phyloP scores from a whole-genome alignment of 2,329 filamentous ascomycete genomes.

The Cadophora luteo-olivacea region DNA sequence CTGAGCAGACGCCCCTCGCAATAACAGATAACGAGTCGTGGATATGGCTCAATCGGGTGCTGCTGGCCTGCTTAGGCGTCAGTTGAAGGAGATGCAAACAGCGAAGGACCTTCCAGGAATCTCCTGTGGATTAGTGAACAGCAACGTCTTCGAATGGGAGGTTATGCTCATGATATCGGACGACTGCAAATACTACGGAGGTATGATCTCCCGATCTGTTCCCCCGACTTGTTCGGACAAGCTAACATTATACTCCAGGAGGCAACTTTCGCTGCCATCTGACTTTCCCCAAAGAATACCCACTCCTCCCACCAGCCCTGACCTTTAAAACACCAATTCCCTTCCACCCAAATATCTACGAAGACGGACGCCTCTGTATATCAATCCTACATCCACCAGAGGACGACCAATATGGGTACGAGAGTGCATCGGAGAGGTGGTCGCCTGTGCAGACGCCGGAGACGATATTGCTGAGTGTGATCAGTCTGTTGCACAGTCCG shows the following conservation, averaged over 20 bases:
- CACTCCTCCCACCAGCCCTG: slow-evolving; percentile 85
- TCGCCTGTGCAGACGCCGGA: slow-evolving; percentile 93
- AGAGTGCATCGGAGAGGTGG: slow-evolving; percentile 90
- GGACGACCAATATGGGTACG: slow-evolving; percentile 94
- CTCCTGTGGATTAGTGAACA: slow-evolving; percentile 85
- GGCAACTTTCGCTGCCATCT: slow-evolving; percentile 90
- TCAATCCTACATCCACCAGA: slow-evolving; percentile 95
- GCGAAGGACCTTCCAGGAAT: slow-evolving; percentile 93
- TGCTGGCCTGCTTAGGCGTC: slow-evolving; percentile 77
- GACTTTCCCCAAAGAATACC: slow-evolving; percentile 84
- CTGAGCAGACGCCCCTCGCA: background rate
- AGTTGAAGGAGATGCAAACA: slow-evolving; percentile 93
- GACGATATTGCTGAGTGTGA: slow-evolving; percentile 90
- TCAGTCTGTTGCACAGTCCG: slow-evolving; percentile 88
- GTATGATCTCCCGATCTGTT: slow-evolving; percentile 56
- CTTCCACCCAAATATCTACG: slow-evolving; percentile 96
- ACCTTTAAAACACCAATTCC: slow-evolving; percentile 83
- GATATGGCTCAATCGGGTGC: slow-evolving; percentile 48
- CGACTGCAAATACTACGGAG: slow-evolving; percentile 78
- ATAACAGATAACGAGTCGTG: slow-evolving; percentile 24
- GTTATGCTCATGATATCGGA: slow-evolving; percentile 99
- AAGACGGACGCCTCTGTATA: slow-evolving; percentile 89
- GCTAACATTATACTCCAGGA: slow-evolving; percentile 58
- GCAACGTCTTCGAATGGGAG: slow-evolving; percentile 97
- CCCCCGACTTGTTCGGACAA: slow-evolving; percentile 49